Evolutionary conservation across 306 rosid species (phyloP), one percentile per base, ranked within the genome.

Genomic region (Leucaena leucocephala): DNA sequence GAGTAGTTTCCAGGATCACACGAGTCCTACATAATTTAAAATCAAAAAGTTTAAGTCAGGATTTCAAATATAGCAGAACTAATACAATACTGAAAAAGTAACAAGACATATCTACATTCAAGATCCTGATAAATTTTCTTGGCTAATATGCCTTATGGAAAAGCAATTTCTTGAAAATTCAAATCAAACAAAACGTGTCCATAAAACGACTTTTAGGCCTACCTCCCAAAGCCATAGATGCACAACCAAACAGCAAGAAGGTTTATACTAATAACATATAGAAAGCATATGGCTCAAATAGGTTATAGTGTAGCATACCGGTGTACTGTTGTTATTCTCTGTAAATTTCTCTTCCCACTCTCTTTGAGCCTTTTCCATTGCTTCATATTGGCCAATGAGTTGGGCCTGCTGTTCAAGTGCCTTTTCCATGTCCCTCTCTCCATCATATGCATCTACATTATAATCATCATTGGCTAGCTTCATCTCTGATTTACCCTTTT

Each of bases 331-430:
- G 84, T 86, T 89, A 88, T 92, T 90, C 85, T 92, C 98, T 90
- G 92, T 88, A 81, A 82, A 90, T 86, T 89, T 94, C 87, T 94
- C 97, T 85, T 94, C 98, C 97, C 97, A 92, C 61, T 90, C 27
- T 27, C 27, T 27, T 27, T 27, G 27, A 27, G 27, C 27, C 27
- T 27, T 27, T 27, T 27, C 27, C 97, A 94, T 88, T 80, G 91
- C 94, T 88, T 89, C 95, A 85, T 89, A 88, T 71, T 44, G 88
- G 65, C 85, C 93, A 82, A 94, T 87, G 65, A 91, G 97, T 79
- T 87, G 89, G 42, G 90, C 93, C 68, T 85, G 97, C 66, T 27
- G 27, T 27, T 27, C 27, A 27, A 27, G 27, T 27, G 97, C 93
- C 82, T 88, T 85, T 75, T 89, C 90, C 94, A 92, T 90, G 84